Evolutionary conservation across 331 rosid genomes (phyloP), one percentile per base, ranked within the genome.

Genomic region (Stylosanthes scabra): DNA sequence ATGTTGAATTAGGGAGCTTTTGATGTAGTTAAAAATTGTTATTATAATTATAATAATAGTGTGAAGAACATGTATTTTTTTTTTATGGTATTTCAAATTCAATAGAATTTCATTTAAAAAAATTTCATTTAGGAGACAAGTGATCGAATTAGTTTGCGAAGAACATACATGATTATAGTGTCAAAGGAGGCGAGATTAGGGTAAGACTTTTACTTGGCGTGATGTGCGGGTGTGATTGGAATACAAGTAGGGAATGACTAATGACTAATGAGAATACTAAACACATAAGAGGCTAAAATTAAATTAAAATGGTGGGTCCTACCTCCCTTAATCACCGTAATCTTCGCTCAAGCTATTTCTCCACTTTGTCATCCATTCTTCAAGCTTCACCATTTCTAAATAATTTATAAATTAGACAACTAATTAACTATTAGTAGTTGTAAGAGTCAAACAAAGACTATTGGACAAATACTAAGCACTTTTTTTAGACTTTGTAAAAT

Each of bases 161-260:
- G 37, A 29, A 46, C 4, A 49, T 3, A 13, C 6, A 5, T 4
- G 4, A 46, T 49, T 6, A 50, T 29, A 15, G 52, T 37, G 70
- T 73, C 13, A 20, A 39, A 61, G 15, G 6, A 49, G 0, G 2
- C 0, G 54, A 73, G 63, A 25, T 25, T 61, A 15, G 70, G 52
- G 25, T 15, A 71, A 10, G 62, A 12, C 28, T 59, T 46, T 68
- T 11, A 45, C 39, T 71, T 62, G 15, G 86, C 86, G 86, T 81
- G 84, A 83, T 69, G 9, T 49, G 83, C 84, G 96, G 87, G 74
- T 59, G 85, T 67, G 86, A 82, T 83, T 67, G 31, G 80, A 59
- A 29, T 59, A 12, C 42, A 11, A 59, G 63, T 12, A 59, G 27
- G 9, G 29, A 59, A 28, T 59, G 9, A 4, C 3, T 4, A 28